phyloP scores from a whole-genome alignment of 2,329 filamentous ascomycete species.

The Ceratocystiopsis brevicomis region DNA sequence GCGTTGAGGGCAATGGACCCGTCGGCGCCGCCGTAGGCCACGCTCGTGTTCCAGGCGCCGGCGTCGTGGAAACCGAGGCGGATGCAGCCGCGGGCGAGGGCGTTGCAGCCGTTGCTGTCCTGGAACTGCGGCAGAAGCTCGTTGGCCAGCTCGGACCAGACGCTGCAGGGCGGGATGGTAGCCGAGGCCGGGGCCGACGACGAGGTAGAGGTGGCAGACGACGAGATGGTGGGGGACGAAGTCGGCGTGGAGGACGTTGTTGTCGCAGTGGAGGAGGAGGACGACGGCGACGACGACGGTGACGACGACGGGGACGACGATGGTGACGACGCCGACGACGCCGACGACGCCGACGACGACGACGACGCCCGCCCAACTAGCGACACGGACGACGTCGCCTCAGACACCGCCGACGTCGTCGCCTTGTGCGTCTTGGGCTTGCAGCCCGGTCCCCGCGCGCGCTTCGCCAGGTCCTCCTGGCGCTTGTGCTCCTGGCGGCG shows the following conservation, averaged over 20 bases:
- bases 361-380: background rate
- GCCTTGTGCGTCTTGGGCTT: background rate
- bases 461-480: background rate
- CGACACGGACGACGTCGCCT: background rate
- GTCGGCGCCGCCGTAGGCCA: conserved; percentile 22
- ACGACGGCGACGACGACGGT: background rate
- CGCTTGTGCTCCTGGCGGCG: no score
- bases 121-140: conserved; percentile 18
- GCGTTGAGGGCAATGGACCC: conserved; percentile 24
- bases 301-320: background rate
- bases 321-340: background rate
- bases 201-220: background rate
- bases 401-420: no score
- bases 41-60: conserved; percentile 20
- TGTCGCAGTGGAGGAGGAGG: background rate
- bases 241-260: background rate
- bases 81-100: conserved; percentile 23
- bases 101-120: conserved; percentile 17
- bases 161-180: conserved; percentile 12
- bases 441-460: no score
- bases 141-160: conserved; percentile 20
- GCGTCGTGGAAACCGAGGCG: conserved; percentile 28
- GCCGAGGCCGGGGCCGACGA: background rate
- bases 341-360: background rate
- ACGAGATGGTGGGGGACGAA: background rate